Evolutionary conservation across 257 asterid species (phyloP), one percentile per base, ranked within the genome.

Genomic region (Marsdenia floribunda): DNA sequence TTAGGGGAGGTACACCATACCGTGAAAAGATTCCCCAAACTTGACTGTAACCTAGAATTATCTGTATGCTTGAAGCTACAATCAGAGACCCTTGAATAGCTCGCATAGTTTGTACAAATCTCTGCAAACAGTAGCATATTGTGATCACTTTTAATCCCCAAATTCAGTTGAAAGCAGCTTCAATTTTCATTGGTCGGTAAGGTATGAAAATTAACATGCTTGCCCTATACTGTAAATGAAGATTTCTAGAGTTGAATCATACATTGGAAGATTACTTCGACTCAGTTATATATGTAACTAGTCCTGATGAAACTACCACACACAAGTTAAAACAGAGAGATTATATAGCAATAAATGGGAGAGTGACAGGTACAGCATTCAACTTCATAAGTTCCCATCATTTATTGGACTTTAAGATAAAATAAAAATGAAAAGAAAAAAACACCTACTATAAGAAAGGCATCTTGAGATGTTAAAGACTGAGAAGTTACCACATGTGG

Each of bases 1-100:
- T 26, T 58, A 21, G 21, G 33, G 52, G 22, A 54, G 12, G 1
- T 49, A 38, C 73, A 22, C 68, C 52, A 40, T 92, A 94, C 99
- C 99, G 92, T 78, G 99, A 94, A 82, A 94, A 89, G 79, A 94
- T 90, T 47, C 99, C 99, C 99, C 99, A 94, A 46, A 92, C 91
- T 89, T 94, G 99, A 86, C 97, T 94, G 89, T 89, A 92, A 59
- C 99, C 99, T 66, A 94, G 86, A 79, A 94, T 84, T 80, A 94
- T 92, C 79, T 92, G 98, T 78, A 94, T 88, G 83, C 90, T 90
- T 11, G 99, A 79, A 73, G 99, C 98, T 78, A 92, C 92, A 73
- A 92, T 94, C 18, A 94, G 79, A 71, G 99, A 96, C 78, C 99
- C 99, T 89, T 94, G 99, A 83, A 89, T 86, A 75, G 99, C 99